phyloP scores from a whole-genome alignment of 345 rosid species.

The Eucalyptus marginata region DNA sequence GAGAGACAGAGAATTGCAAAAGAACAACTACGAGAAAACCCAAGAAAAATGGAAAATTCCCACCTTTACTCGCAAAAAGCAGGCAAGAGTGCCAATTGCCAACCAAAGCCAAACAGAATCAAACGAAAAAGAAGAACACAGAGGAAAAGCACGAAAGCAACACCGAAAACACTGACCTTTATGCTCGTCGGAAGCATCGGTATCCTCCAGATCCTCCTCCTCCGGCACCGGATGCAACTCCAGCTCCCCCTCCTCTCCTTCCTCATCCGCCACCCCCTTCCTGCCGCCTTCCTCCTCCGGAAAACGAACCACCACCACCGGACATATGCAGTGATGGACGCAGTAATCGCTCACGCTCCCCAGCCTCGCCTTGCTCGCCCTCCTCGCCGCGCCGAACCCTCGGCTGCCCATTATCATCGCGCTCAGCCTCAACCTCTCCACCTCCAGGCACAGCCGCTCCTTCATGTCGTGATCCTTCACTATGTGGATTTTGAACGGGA shows the following conservation, averaged over 20 bases:
- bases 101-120: not conserved
- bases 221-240: slow-evolving; percentile 51
- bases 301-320: slow-evolving; percentile 44
- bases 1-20: not conserved
- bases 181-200: slow-evolving; percentile 23
- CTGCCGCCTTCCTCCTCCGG: slow-evolving; percentile 19
- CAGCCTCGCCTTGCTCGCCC: slow-evolving; percentile 36
- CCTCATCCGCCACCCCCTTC: not conserved
- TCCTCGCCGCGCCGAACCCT: slow-evolving; percentile 57
- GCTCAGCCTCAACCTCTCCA: slow-evolving; percentile 72
- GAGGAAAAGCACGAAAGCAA: not conserved
- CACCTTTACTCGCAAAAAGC: not conserved
- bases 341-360: slow-evolving; percentile 90
- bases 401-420: slow-evolving; percentile 87
- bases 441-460: slow-evolving; percentile 83
- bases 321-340: slow-evolving; percentile 79
- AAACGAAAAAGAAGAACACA: not conserved
- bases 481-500: slow-evolving; percentile 64
- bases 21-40: not conserved
- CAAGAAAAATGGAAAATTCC: not conserved
- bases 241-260: not conserved
- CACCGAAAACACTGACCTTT: not conserved
- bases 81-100: not conserved
- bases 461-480: slow-evolving; percentile 90
- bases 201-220: slow-evolving; percentile 43